Evolutionary conservation across 2,329 filamentous ascomycete species (phyloP).

Genomic region (Monosporascus ibericus): DNA sequence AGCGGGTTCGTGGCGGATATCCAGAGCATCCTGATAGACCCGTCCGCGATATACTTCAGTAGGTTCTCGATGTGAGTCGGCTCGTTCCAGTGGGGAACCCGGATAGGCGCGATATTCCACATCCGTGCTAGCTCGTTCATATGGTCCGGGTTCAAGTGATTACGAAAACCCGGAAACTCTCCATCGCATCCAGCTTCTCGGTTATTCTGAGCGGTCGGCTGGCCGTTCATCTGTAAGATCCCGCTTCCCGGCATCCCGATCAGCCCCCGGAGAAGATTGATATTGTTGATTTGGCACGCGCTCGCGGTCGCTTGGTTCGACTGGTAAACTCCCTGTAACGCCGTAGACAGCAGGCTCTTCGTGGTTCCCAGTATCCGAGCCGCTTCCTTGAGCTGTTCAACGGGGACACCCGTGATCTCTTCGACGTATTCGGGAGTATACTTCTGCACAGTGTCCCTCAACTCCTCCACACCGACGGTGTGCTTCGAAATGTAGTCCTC

Average conservation of each 20-base stretch:
- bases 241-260: slow-evolving; percentile 30
- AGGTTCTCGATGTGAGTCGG: slow-evolving; percentile 31
- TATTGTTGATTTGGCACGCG: slow-evolving; percentile 34
- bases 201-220: slow-evolving; percentile 34
- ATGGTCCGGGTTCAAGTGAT: slow-evolving; percentile 27
- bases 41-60: slow-evolving; percentile 27
- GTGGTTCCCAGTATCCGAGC: slow-evolving; percentile 27
- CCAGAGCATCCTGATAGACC: slow-evolving; percentile 31
- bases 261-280: slow-evolving; percentile 29
- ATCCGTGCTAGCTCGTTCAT: slow-evolving; percentile 29
- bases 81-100: slow-evolving; percentile 31
- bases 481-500: slow-evolving; percentile 24
- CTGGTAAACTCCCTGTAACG: slow-evolving; percentile 33
- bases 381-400: slow-evolving; percentile 21
- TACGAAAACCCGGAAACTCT: slow-evolving; percentile 31
- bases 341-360: slow-evolving; percentile 27
- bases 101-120: slow-evolving; percentile 29
- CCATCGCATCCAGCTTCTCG: slow-evolving; percentile 32
- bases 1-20: slow-evolving; percentile 32
- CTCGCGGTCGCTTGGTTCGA: slow-evolving; percentile 33
- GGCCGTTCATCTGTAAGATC: slow-evolving; percentile 33
- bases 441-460: slow-evolving; percentile 20
- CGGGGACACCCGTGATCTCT: slow-evolving; percentile 28
- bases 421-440: slow-evolving; percentile 28
- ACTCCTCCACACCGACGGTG: slow-evolving; percentile 21